phyloP scores from a whole-genome alignment of 208 protist species.

The Trypanosoma scelopori region DNA sequence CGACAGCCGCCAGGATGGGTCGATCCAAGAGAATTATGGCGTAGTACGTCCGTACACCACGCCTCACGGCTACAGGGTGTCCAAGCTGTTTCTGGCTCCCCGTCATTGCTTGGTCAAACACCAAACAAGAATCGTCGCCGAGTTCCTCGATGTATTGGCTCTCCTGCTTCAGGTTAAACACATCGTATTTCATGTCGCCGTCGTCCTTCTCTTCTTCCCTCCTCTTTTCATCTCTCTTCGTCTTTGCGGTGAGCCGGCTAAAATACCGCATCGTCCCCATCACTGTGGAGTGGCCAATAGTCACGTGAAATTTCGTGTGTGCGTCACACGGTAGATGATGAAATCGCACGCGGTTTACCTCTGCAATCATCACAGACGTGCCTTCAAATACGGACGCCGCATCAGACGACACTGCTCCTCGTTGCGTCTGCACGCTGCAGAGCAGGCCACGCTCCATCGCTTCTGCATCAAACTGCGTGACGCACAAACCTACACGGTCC shows the following conservation, averaged over 20 bases:
- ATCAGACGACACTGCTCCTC: no score
- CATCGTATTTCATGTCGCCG: background rate
- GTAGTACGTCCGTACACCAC: slow-evolving; percentile 39
- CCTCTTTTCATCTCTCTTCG: background rate
- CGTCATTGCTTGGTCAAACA: slow-evolving; percentile 19
- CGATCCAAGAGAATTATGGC: slow-evolving; percentile 64
- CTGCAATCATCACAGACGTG: slow-evolving; percentile 47
- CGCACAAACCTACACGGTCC: slow-evolving; percentile 92
- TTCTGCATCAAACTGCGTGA: slow-evolving; percentile 91
- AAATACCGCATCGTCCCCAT: slow-evolving; percentile 88
- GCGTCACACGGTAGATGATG: slow-evolving; percentile 60
- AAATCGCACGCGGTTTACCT: slow-evolving; percentile 75
- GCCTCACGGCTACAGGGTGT: slow-evolving; percentile 26
- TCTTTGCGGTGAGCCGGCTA: slow-evolving; percentile 16
- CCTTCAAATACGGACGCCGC: slow-evolving; percentile 14
- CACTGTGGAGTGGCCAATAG: slow-evolving; percentile 83
- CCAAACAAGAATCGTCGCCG: slow-evolving; percentile 28
- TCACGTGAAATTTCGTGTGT: slow-evolving; percentile 81
- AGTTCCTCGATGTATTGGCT: slow-evolving; percentile 52
- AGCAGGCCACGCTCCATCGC: slow-evolving; percentile 88
- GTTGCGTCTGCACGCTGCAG: slow-evolving; percentile 35
- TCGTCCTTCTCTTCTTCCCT: slow-evolving; percentile 14
- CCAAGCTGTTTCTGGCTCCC: slow-evolving; percentile 13
- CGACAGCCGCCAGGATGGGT: slow-evolving; percentile 36
- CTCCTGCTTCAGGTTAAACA: slow-evolving; percentile 35